Evolutionary conservation across 129 eudicot species (phyloP), one percentile per base, ranked within the genome.

Genomic region (Rutidosis leptorrhynchoides): DNA sequence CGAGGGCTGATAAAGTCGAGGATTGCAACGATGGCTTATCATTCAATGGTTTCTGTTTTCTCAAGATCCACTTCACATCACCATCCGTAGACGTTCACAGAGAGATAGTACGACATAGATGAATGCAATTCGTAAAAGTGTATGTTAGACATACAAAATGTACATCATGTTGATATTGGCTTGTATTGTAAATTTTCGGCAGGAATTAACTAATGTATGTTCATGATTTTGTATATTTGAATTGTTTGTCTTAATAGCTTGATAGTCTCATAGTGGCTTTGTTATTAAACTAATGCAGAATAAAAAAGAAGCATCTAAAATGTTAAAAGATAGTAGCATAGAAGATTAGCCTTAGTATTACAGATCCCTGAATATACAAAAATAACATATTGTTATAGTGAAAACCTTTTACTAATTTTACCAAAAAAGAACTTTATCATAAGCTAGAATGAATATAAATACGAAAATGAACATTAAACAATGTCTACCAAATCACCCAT

Each of bases 1-100:
- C 77, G 95, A 59, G 95, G 95, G 15, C 74, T 80, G 57, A 76
- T 84, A 27, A 84, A 88, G 75, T 75, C 81, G 10, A 75, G 62
- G 54, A 82, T 88, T 20, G 91, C 84, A 66, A 60, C 84, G 16
- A 83, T 57, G 40, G 96, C 89, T 27, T 77, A 80, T 49, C 84
- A 75, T 68, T 74, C 92, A 3, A 61, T 80, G 64, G 71, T 65
- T 74, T 73, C 78, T 19, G 70, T 78, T 62, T 60, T 83, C 53
- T 74, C 84, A 1, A 69, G 71, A 66, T 73, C 79, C 46, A 52
- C 58, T 53, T 43, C 67, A 16, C 67, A 70, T 42, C 74, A 65
- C 19, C 69, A 70, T 37, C 10, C 40, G 22, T 45, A 65, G 58
- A 49, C 24, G 2, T 54, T 54, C 29, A 54, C n/a, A n/a, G 5